Evolutionary conservation across 495 filamentous ascomycete species (phyloP), one percentile per base, ranked within the genome.

Genomic region (Trichoderma virens): DNA sequence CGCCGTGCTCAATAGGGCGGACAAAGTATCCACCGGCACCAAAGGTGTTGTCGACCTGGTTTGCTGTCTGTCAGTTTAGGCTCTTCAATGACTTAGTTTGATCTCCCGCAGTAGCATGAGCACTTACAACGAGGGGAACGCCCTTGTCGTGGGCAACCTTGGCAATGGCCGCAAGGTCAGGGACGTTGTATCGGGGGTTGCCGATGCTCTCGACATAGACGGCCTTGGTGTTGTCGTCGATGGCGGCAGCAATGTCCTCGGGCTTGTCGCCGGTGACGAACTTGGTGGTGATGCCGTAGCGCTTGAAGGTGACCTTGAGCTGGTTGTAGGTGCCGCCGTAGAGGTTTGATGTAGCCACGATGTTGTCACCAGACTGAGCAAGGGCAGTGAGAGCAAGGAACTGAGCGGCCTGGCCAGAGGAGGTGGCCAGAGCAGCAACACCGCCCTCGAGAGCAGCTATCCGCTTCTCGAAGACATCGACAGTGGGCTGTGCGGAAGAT

Each of bases 261-360:
- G 91, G 79, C n/a, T 85, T 85, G 74, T 98, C 92, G 6, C 90
- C 90, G 34, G 85, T 79, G 67, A 98, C 84, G 71, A 98, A 98
- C 80, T 93, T 97, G 66, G 93, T 95, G 30, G 75, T 82, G 69
- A 98, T 93, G 59, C 95, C 95, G 51, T 96, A 74, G 7, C 94
- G 88, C 18, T 91, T 88, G 60, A 98, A 80, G 64, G 92, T 80
- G 35, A 98, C 92, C 78, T 98, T 98, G 78, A 98, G 86, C 74
- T 98, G 95, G 75, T 98, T 98, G 79, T 98, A 98, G 7, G 94
- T 98, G 69, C 94, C 94, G 43, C 94, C 94, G 74, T 98, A 98
- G 45, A 98, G 78, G 73, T 96, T 97, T 62, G 86, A 88, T 4
- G 94, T 97, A 2, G 91, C 88, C 27, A 98, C 84, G 65, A 98